Evolutionary conservation across 1,139 yeast genomes (phyloP).

Genomic region (Diutina ranongensis): DNA sequence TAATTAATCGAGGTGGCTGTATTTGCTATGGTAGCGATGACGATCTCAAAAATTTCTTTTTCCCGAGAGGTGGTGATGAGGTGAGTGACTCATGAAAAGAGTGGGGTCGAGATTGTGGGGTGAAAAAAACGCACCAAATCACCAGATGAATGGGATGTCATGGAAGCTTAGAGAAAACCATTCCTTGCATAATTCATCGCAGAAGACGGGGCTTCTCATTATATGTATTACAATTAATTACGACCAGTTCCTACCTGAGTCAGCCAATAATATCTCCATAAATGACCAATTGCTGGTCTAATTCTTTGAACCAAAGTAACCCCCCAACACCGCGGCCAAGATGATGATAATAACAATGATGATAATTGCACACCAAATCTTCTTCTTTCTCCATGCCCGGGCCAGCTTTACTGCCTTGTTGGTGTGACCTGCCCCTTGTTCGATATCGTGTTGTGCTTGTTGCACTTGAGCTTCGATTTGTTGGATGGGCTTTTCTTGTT

Average conservation of each 20-base stretch:
- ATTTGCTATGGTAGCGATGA: no score
- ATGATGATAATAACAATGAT: slow-evolving; percentile 47
- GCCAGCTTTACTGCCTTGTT: slow-evolving; percentile 85
- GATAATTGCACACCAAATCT: slow-evolving; percentile 75
- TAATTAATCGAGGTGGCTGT: no score
- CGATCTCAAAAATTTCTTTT: no score
- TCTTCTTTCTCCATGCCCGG: slow-evolving; percentile 83
- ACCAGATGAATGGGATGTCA: no score
- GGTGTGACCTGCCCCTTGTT: slow-evolving; percentile 91
- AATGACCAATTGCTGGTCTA: no score
- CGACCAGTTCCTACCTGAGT: neutral
- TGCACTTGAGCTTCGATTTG: slow-evolving; percentile 74
- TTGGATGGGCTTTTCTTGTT: slow-evolving; percentile 84
- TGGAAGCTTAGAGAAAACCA: no score
- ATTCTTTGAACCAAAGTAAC: slow-evolving; percentile 25
- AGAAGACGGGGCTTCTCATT: neutral
- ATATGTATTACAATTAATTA: neutral
- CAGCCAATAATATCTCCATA: neutral
- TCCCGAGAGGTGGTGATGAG: neutral
- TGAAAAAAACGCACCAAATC: no score
- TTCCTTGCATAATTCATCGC: no score
- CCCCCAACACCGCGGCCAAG: slow-evolving; percentile 56
- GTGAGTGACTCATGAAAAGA: neutral
- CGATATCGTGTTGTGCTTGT: slow-evolving; percentile 81
- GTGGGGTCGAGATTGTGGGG: no score